Conservation (phyloP, 129 eudicot genomes). For the Oenanthe sinensis region DNA sequence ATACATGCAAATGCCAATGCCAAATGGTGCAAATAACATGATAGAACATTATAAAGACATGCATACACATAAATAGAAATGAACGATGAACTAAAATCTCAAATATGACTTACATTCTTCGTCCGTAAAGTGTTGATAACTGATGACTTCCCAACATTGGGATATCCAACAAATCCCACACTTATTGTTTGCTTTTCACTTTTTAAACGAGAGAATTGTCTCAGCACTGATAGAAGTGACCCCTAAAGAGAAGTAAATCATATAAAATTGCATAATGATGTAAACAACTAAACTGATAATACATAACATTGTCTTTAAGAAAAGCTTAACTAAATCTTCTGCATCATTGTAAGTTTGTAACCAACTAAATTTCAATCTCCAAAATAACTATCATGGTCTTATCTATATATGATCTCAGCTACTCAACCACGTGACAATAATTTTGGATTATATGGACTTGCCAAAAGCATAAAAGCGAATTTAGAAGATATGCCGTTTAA, state of each 20-base stretch:
- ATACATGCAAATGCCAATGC: background rate
- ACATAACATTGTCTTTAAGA: background rate
- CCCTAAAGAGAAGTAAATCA: slow-evolving; percentile 35
- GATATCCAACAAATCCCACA: slow-evolving; percentile 96
- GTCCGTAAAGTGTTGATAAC: slow-evolving; percentile 92
- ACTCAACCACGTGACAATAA: background rate
- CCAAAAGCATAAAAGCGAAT: background rate
- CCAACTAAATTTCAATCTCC: background rate
- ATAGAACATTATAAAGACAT: background rate
- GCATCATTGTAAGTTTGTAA: background rate
- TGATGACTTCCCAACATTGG: slow-evolving; percentile 98
- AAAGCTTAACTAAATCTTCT: background rate
- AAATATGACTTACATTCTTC: slow-evolving; percentile 55
- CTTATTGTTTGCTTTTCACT: slow-evolving; percentile 96
- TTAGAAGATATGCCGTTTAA: background rate
- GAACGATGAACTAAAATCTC: background rate
- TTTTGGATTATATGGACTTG: no score
- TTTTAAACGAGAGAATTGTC: slow-evolving; percentile 87
- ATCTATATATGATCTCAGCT: background rate
- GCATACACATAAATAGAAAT: background rate
- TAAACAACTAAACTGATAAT: background rate
- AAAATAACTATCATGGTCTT: background rate
- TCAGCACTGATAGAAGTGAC: slow-evolving; percentile 78
- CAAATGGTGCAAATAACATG: background rate
- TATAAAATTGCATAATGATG: background rate